Conservation (phyloP, 371 early-diverging fungal genomes). For the Lichtheimia hyalospora region DNA sequence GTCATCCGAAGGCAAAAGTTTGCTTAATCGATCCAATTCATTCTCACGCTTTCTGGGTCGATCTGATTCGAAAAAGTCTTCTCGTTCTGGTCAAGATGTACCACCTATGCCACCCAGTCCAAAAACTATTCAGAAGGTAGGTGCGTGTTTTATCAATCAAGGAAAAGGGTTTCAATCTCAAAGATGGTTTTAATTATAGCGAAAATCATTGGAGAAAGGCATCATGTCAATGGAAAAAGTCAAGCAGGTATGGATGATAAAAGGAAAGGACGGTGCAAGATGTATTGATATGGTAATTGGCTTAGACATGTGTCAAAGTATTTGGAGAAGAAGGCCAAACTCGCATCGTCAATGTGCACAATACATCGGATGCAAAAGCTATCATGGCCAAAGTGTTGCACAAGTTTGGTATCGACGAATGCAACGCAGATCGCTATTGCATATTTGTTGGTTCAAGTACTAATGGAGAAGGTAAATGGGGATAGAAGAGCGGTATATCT, state of each 20-base stretch:
- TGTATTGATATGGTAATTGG: background rate
- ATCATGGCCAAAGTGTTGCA: slow-evolving; percentile 64
- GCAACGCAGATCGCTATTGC: slow-evolving; percentile 59
- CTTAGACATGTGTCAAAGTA: slow-evolving; percentile 64
- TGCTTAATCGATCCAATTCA: slow-evolving; percentile 49
- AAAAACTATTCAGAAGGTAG: slow-evolving; percentile 38
- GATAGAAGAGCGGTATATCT: too few relatives aligned
- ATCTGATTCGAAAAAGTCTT: slow-evolving; percentile 45
- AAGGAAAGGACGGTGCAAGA: background rate
- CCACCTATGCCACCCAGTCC: slow-evolving; percentile 42
- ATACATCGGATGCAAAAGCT: slow-evolving; percentile 52
- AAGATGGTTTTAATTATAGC: slow-evolving; percentile 11
- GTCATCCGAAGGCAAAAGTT: slow-evolving; percentile 39
- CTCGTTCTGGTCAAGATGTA: slow-evolving; percentile 22
- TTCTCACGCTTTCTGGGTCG: slow-evolving; percentile 52
- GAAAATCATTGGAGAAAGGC: slow-evolving; percentile 47
- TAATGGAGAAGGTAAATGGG: slow-evolving; percentile 57
- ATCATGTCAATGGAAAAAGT: slow-evolving; percentile 71
- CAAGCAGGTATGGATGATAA: slow-evolving; percentile 45
- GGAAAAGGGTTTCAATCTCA: background rate
- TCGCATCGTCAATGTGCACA: slow-evolving; percentile 63
- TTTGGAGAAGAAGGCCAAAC: slow-evolving; percentile 70
- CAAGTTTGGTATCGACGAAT: slow-evolving; percentile 66
- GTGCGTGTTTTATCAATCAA: background rate
- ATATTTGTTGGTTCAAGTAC: slow-evolving; percentile 64